Evolutionary conservation across 2,329 filamentous ascomycete genomes (phyloP), one percentile per base, ranked within the genome.

Genomic region (Cadophora sp.): DNA sequence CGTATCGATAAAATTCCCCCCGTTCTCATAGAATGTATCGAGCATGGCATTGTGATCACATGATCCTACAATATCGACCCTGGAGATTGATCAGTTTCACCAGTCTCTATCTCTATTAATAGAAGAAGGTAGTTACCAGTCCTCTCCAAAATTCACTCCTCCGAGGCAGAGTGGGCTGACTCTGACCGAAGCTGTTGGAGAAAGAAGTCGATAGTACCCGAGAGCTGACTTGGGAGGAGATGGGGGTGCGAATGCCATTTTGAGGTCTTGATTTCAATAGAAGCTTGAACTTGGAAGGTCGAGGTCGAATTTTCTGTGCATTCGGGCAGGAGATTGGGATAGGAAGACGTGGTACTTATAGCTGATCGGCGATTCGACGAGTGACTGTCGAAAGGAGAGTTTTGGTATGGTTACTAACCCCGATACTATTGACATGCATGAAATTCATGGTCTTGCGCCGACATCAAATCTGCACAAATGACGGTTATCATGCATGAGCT

Each of bases 1-100:
- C 63, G 65, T 69, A 48, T 91, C 88, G 75, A 91, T 88, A 76
- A 91, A 89, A 78, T 91, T 91, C 9, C 89, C 88, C 4, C 88
- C 88, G 0, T 82, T 79, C 24, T 80, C 79, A 62, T 79, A 81
- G 77, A 83, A 90, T 58, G 81, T 81, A 71, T 90, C 87, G 2
- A 90, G 80, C 1, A 90, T 81, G 62, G 83, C 81, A 74, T 89
- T 22, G 26, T 26, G n/a, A 31, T 67, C 48, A 26, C 50, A 60
- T 26, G 6, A 14, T n/a, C 65, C 67, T 5, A 60, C 16, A 12
- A 62, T 22, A 31, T 64, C 60, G n/a, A 29, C 55, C 64, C 67
- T 67, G 16, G 11, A 58, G n/a, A 11, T 8, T 22, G 0, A 6
- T 55, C 22, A 64, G 34, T 8, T 19, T 14, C 7, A 16, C 12